Evolutionary conservation across 176 grass and related monocot genomes (phyloP).

Genomic region (Paspalum notatum): DNA sequence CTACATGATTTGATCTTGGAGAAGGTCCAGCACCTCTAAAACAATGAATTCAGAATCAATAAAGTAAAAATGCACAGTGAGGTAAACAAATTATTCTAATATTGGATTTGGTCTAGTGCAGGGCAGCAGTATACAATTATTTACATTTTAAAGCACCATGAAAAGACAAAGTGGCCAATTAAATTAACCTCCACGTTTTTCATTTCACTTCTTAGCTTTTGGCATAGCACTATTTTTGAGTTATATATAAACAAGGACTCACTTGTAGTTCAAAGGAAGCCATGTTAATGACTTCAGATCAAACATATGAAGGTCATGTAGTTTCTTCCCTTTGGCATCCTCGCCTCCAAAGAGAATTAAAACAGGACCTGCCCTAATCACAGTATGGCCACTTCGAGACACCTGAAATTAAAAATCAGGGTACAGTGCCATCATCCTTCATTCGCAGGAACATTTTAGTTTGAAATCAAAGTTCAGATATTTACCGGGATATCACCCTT

Average conservation of each 20-base stretch:
- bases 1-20: constrained; percentile 88
- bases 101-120: constrained; percentile 8
- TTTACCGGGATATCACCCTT: constrained; percentile 94
- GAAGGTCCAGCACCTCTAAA: constrained; percentile 93
- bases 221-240: constrained; percentile 5
- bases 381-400: constrained; percentile 87
- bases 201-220: constrained; percentile 19
- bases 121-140: not conserved
- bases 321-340: constrained; percentile 84
- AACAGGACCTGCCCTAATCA: constrained; percentile 81
- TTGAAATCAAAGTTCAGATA: constrained; percentile 34
- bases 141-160: not conserved
- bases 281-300: constrained; percentile 94
- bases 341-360: constrained; percentile 96
- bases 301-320: constrained; percentile 98
- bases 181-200: constrained; percentile 34
- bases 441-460: constrained; percentile 18
- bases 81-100: constrained; percentile 15
- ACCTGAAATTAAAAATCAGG: constrained; percentile 57
- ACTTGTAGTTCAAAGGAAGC: constrained; percentile 99
- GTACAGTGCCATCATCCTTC: not conserved
- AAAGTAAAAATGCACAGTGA: constrained; percentile 26
- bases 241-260: constrained; percentile 42
- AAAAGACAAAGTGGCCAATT: not conserved
- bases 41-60: constrained; percentile 37